Evolutionary conservation across 208 protist genomes (phyloP).

Genomic region (Leishmania gerbilli): DNA sequence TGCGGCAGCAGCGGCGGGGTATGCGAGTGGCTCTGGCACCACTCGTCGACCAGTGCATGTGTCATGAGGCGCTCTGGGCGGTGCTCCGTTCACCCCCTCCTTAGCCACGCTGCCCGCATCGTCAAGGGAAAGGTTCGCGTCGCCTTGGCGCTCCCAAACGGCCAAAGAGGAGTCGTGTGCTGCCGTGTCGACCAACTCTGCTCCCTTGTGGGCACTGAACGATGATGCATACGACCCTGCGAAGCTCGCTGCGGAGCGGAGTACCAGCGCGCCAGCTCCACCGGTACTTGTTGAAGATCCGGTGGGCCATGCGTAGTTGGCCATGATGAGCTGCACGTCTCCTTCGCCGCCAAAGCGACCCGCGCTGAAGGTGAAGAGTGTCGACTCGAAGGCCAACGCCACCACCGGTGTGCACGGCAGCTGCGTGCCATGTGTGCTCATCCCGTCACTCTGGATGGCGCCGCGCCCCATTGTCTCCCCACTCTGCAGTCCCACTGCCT

Average conservation of each 20-base stretch:
- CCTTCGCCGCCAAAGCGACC: slow-evolving; percentile 40
- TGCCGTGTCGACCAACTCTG: background rate
- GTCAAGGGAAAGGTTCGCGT: background rate
- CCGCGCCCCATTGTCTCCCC: slow-evolving; percentile 7
- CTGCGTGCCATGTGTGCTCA: background rate
- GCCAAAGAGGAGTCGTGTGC: background rate
- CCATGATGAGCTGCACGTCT: slow-evolving; percentile 31
- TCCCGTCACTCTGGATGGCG: background rate
- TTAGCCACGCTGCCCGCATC: background rate
- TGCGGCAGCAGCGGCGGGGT: background rate
- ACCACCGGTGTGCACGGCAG: slow-evolving; percentile 23
- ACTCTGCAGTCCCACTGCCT: slow-evolving; percentile 21
- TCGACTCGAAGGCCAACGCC: slow-evolving; percentile 27
- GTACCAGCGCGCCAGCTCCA: background rate
- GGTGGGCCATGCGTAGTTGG: slow-evolving; percentile 7
- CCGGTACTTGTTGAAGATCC: background rate
- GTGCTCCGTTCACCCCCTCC: background rate
- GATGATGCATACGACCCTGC: background rate
- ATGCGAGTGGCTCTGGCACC: background rate
- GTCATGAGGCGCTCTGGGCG: background rate
- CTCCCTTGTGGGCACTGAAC: background rate
- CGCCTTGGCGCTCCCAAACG: background rate
- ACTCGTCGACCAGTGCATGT: background rate
- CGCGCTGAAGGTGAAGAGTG: slow-evolving; percentile 34
- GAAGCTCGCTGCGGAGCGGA: background rate